A percentile compares a stretch with the other conserved stretches of the same genome.
These are phyloP conservation scores for Candida michaelii DNA, from an alignment of 805 yeast species.

Conservation along the genomic window DNA sequence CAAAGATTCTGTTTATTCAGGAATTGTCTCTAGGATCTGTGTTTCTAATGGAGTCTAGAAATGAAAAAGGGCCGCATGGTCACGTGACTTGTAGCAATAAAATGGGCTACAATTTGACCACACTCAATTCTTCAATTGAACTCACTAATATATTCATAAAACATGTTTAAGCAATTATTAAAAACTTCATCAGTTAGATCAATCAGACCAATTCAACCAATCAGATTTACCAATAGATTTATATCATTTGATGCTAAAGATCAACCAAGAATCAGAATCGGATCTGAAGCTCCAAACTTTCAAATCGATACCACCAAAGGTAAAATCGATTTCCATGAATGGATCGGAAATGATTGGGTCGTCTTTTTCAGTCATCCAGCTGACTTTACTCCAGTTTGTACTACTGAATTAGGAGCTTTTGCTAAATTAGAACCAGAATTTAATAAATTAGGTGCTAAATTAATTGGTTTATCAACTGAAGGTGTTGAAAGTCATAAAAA, in stretches of 20 bases:
- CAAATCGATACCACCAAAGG: constrained; percentile 63
- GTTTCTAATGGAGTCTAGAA: too few relatives aligned
- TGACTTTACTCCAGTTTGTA: constrained; percentile 78
- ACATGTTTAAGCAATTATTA: constrained; percentile 17
- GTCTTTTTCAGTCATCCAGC: constrained; percentile 75
- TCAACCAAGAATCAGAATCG: constrained; percentile 50
- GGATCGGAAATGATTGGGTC: constrained; percentile 61
- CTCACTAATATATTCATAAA: background rate
- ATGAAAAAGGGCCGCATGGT: background rate
- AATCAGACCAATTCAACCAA: constrained; percentile 3
- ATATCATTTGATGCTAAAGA: constrained; percentile 34
- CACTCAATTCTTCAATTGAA: background rate
- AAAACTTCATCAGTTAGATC: constrained; percentile 3
- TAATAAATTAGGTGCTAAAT: constrained; percentile 59
- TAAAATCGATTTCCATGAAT: constrained; percentile 61
- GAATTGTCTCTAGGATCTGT: too few relatives aligned
- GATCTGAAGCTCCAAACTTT: constrained; percentile 71
- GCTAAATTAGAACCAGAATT: constrained; percentile 72
- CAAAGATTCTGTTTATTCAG: too few relatives aligned
- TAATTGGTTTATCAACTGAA: constrained; percentile 70
- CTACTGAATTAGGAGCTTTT: constrained; percentile 77
- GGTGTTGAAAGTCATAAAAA: constrained; percentile 57
- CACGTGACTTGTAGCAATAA: constrained; percentile 13
- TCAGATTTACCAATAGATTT: constrained; percentile 17
- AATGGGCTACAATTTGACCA: background rate